Evolutionary conservation across 2,329 filamentous ascomycete species (phyloP).

Genomic region (Fusarium miscanthi): DNA sequence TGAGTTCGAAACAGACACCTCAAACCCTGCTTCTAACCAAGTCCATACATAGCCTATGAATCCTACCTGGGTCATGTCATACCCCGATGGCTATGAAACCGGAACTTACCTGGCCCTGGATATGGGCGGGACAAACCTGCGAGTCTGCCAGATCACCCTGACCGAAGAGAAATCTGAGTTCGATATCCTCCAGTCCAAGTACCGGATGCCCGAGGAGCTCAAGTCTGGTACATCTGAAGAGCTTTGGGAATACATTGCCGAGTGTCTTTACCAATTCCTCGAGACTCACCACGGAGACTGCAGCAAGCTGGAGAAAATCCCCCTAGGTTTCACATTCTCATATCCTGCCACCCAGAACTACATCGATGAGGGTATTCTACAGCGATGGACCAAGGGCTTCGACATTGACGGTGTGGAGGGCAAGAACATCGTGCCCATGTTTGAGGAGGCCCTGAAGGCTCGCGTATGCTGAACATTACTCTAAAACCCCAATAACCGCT

Average conservation of each 20-base stretch:
- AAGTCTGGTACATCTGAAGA: slow-evolving; percentile 87
- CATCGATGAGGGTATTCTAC: slow-evolving; percentile 90
- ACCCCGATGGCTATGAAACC: slow-evolving; percentile 86
- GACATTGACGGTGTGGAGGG: slow-evolving; percentile 94
- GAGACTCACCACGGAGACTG: slow-evolving; percentile 82
- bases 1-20: slow-evolving; percentile 61
- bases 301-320: slow-evolving; percentile 71
- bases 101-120: slow-evolving; percentile 91
- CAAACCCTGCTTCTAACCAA: slow-evolving; percentile 32
- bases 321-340: slow-evolving; percentile 95
- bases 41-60: slow-evolving; percentile 85
- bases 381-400: slow-evolving; percentile 98
- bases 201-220: slow-evolving; percentile 91
- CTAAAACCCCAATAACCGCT: background rate
- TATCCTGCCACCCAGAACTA: slow-evolving; percentile 94
- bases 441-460: slow-evolving; percentile 80
- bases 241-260: slow-evolving; percentile 94
- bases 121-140: slow-evolving; percentile 95
- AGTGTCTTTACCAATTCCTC: slow-evolving; percentile 91
- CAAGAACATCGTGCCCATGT: slow-evolving; percentile 87
- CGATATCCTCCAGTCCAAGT: slow-evolving; percentile 96
- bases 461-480: slow-evolving; percentile 46
- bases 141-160: slow-evolving; percentile 92
- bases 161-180: slow-evolving; percentile 90
- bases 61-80: slow-evolving; percentile 93